phyloP scores from a whole-genome alignment of 1,284 basidiomycete genomes.

The Tilletia walkeri region DNA sequence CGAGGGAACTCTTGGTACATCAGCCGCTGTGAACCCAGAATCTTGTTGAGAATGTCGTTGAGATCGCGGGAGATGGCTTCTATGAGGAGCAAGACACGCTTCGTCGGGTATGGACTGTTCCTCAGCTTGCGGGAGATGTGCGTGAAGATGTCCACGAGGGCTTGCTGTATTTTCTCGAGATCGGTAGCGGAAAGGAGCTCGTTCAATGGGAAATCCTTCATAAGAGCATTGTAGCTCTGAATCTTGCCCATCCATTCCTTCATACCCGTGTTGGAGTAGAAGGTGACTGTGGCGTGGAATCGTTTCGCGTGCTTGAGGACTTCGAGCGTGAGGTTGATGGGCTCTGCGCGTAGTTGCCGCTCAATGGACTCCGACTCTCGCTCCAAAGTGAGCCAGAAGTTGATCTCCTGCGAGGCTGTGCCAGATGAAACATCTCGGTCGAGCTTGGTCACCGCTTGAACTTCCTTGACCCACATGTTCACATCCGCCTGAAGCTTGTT shows the following conservation, averaged over 20 bases:
- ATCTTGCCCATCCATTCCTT: constrained; percentile 63
- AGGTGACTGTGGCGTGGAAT: constrained; percentile 94
- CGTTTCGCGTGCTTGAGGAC: constrained; percentile 92
- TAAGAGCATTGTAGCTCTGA: constrained; percentile 78
- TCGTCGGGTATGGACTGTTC: constrained; percentile 79
- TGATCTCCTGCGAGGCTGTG: constrained; percentile 96
- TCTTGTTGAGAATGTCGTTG: constrained; percentile 87
- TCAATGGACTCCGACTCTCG: constrained; percentile 90
- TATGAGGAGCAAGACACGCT: constrained; percentile 88
- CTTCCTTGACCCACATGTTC: constrained; percentile 97
- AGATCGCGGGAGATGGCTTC: constrained; percentile 97
- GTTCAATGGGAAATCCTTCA: constrained; percentile 98
- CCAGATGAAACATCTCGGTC: constrained; percentile 85
- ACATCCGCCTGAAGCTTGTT: constrained; percentile 91
- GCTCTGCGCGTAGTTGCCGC: constrained; percentile 82
- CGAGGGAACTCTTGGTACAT: constrained; percentile 91
- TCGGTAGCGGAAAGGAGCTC: constrained; percentile 94
- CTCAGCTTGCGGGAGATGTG: constrained; percentile 93
- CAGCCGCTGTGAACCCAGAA: constrained; percentile 82
- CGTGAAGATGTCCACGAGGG: constrained; percentile 79
- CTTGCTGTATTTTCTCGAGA: constrained; percentile 88
- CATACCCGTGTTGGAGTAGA: constrained; percentile 93
- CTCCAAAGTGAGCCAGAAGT: constrained; percentile 96
- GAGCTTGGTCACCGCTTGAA: constrained; percentile 92
- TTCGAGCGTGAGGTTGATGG: constrained; percentile 87